phyloP scores from a whole-genome alignment of 2,329 filamentous ascomycete species.

The Aspergillus novofumigatus region DNA sequence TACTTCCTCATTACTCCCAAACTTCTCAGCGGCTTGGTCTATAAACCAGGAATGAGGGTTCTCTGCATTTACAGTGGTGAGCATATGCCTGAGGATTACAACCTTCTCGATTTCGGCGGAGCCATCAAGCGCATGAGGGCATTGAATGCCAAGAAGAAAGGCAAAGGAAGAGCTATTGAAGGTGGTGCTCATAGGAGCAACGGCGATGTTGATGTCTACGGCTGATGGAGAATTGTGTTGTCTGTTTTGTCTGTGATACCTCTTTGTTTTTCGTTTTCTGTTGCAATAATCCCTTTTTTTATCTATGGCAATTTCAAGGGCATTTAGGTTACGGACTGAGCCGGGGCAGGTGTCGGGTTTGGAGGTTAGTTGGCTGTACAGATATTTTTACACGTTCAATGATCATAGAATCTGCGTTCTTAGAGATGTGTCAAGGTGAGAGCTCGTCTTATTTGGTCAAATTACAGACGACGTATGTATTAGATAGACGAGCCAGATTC shows the following conservation, averaged over 20 bases:
- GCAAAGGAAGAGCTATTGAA: conserved; percentile 13
- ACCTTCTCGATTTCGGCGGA: conserved; percentile 33
- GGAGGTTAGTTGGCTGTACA: neutral
- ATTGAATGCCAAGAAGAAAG: conserved; percentile 16
- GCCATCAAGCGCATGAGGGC: conserved; percentile 34
- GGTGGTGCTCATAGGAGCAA: neutral
- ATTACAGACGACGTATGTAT: neutral
- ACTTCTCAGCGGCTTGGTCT: conserved; percentile 76
- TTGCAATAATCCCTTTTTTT: neutral
- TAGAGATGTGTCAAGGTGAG: neutral
- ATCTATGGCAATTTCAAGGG: neutral
- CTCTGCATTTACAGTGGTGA: conserved; percentile 92
- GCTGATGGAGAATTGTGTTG: conserved; percentile 9
- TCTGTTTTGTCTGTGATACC: conserved; percentile 1
- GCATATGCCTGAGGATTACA: conserved; percentile 42
- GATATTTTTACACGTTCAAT: neutral
- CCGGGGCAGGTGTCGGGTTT: neutral
- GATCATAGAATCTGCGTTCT: neutral
- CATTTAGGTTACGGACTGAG: neutral
- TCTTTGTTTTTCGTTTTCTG: neutral
- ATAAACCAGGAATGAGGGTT: conserved; percentile 86
- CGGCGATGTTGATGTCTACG: conserved; percentile 18
- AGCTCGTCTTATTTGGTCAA: neutral
- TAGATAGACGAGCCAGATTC: neutral
- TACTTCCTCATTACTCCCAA: conserved; percentile 99